Evolutionary conservation across 2,329 filamentous ascomycete species (phyloP), one percentile per base, ranked within the genome.

Genomic region (Nakataea oryzae): DNA sequence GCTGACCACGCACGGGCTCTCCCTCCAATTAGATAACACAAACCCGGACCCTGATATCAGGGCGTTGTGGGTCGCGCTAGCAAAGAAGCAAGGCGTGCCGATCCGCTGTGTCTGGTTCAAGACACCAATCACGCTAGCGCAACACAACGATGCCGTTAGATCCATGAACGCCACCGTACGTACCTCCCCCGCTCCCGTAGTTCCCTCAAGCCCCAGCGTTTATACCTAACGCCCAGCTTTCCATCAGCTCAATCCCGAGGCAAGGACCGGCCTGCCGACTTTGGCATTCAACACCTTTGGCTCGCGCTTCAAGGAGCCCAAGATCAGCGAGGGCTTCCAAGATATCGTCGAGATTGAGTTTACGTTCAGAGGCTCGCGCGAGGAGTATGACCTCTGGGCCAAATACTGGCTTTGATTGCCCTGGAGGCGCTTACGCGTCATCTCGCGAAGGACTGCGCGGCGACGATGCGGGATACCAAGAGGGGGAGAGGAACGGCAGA

Each of bases 31-130:
- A 95, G 95, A 99, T 74, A 97, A 96, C 73, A 97, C 95, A n/a
- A 99, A 99, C 72, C 85, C 93, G 32, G 89, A 96, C 74, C 73
- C 80, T 13, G 88, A 90, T 61, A 91, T 88, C 28, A 83, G 95
- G 66, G 81, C 82, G n/a, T 76, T 89, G 64, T 97, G 93, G 93
- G 75, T 91, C 34, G 78, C 84, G 29, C 75, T 97, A 32, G 92
- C 92, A 24, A 82, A 81, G 66, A 87, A 88, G 68, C 76, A 85
- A 69, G 78, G 83, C 4, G 79, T 96, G 2, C 88, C 90, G 2
- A 89, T 96, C 67, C 88, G 93, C 58, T 96, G 93, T 70, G 80
- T 97, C 12, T 88, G 89, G 74, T 95, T 99, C 76, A 89, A 87
- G 60, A 88, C 91, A 14, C 79, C 86, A 1, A 74, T 86, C 29